Evolutionary conservation across 2,329 filamentous ascomycete genomes (phyloP), one percentile per base, ranked within the genome.

Genomic region (Canariomyces notabilis): DNA sequence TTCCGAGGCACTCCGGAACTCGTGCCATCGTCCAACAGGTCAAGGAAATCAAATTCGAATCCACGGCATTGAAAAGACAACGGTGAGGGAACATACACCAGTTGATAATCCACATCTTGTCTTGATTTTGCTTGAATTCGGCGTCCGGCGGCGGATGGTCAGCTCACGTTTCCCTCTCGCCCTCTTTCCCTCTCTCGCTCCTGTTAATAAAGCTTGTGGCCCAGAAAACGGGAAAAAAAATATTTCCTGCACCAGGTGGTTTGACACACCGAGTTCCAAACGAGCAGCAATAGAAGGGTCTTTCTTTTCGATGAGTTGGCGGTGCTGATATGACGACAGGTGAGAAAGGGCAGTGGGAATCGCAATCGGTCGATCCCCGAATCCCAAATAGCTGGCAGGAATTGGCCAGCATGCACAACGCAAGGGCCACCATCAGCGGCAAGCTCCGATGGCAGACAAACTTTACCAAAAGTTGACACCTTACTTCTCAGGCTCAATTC

Each of bases 61-160:
- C 22, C 3, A 22, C 26, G 35, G 18, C 22, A 15, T 16, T 12
- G 26, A 15, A 20, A 15, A 31, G 15, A 58, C 56, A 57, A 59
- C 15, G 31, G 34, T 18, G 33, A 38, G 21, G 31, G 15, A 9
- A 75, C 82, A 65, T 89, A 94, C 88, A 94, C 89, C 89, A 95
- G 80, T 91, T 89, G 67, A 95, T 72, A 68, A 95, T 86, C 88
- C 88, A 95, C 89, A 95, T 95, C 55, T 64, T 76, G 70, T 58
- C 56, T 20, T 38, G 37, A 34, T 23, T 40, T 29, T 12, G 26
- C 3, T 29, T 29, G 9, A 12, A 29, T 29, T 29, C 26, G 8
- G 26, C 8, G 26, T 29, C 26, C 4, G 26, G 26, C 26, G 26
- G 26, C 26, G 26, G 26, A 20, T 33, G 16, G 14, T 8, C 26